Evolutionary conservation across 176 grass and related monocot genomes (phyloP), one percentile per base, ranked within the genome.

Genomic region (Oropetium thomaeum): DNA sequence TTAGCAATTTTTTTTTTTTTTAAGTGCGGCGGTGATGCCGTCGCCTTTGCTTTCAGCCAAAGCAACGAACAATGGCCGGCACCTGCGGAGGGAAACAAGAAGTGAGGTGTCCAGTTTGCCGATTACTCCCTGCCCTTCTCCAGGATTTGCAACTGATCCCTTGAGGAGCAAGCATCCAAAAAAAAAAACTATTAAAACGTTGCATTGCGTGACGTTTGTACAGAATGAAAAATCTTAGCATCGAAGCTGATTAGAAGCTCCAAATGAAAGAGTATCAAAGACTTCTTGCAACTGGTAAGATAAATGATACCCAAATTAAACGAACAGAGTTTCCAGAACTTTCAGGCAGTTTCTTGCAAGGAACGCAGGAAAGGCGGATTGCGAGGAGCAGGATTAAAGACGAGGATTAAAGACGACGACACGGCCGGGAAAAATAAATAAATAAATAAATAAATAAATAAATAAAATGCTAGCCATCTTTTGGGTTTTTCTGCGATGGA

Each of bases 31-130:
- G 8, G 12, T n/a, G n/a, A n/a, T n/a, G n/a, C 23, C 4, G 5
- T 2, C 25, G 2, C 23, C 48, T 84, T 96, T 96, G 72, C 92
- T 92, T 96, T 81, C 77, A 42, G 54, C 23, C 86, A 84, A 96
- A 96, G 92, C 33, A 92, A 96, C 58, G 87, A 77, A 93, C 75
- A 81, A 77, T 31, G 52, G 64, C 76, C 30, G 34, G 51, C 39
- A 2, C 62, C 47, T 33, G 26, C 28, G 2, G 16, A 7, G 28
- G 33, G 37, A 51, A 59, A 73, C 49, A 86, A 74, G 16, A 66
- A 63, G 47, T 27, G 27, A 49, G 47, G 23, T 13, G 0, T n/a
- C 19, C 0, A 8, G 0, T 54, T 28, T 25, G 3, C 41, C 8
- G 16, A 1, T 11, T 38, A 23, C 41, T 4, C n/a, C 74, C 25